Base-by-base conservation (phyloP, 2,329 filamentous ascomycete genomes). In the Aspergillus oerlinghausenensis region DNA sequence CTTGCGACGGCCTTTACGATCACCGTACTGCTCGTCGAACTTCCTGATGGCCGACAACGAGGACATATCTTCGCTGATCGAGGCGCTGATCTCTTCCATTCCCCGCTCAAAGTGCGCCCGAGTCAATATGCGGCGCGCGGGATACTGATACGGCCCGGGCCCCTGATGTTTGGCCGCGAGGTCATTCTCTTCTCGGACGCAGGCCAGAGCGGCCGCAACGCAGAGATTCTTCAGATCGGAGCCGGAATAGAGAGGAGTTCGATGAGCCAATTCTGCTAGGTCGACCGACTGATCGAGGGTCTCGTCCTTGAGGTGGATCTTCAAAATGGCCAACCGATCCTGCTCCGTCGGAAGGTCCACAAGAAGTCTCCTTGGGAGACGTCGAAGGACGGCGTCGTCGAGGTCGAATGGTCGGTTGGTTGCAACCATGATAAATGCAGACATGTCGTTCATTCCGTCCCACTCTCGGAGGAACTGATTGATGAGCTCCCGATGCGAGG, bases 401-500 rank as follows among this genome's bases (percentile, higher is more conserved):
- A 99, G 84, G 68, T 97, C 94, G 67, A 96, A 97, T 0, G 94
- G 94, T 9, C 93, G 83, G 73, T 99, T 97, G 8, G 92, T 97
- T 28, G 94, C 93, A 0, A 97, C 92, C 92, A 99, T 97, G 73
- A 99, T 93, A 72, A 99, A 97, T 2, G 93, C 91, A 19, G 88
- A 89, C 49, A 86, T 83, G 57, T 86, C 81, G 65, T 89, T 88
- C 79, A 97, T 88, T 10, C 94, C 94, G 66, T 97, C 94, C 94
- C 93, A 97, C 72, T 97, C 93, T 54, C 92, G 88, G 51, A 99
- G 79, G 73, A 97, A 97, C 74, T 99, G 93, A 69, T 97, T 99
- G 73, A 97, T 92, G 54, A 94, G 88, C 71, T 97, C 93, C 51
- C 92, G 85, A 65, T 95, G 90, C 1, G 84, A 87, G 5, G 84